Base-by-base conservation (phyloP, 2,329 filamentous ascomycete genomes). In the Aschersonia sp. region DNA sequence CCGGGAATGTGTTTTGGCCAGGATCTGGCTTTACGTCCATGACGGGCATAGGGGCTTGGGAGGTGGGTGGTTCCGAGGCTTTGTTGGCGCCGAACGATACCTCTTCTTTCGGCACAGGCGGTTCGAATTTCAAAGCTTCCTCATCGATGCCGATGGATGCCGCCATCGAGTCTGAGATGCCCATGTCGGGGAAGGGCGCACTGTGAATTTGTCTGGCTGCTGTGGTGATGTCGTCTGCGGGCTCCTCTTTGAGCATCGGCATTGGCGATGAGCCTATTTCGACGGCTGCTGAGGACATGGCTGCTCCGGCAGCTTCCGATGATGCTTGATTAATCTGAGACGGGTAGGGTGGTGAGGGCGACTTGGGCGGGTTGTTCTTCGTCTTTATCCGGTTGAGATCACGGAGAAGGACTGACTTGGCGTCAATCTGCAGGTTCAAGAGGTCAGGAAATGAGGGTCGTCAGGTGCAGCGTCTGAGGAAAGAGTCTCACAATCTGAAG, bases 131-230 rank as follows among this genome's bases (percentile, higher is more conserved):
- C 20, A 20, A 46, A 10, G 50, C 43, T 32, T 59, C 58, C 10
- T 57, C 52, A 46, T 61, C 61, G 32, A 58, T 48, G 6, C 43
- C 42, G 3, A 50, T 44, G 9, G 54, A 50, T 12, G 51, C 31
- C 29, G 56, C 55, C 5, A 51, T 43, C 5, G 51, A 7, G 7
- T 61, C 59, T 43, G 64, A 54, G 60, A 75, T 67, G 31, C 72
- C 73, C 73, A 78, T 78, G 52, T 78, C 72, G 2, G 75, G 72
- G 51, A 78, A 72, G 0, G 76, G 70, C 12, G 76, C 76, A 46
- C 74, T 65, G 12, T 38, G 35, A 38, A 7, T 38, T 7, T 38
- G 35, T 4, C 12, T 7, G 12, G 2, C 12, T 12, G 4, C 55
- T 5, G 53, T 48, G n/a, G 55, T 59, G 47, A 66, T 65, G 32